These are phyloP conservation scores for Tetrahymena elliotti DNA, from an alignment of 73 alveolate species.

Conservation along the genomic window DNA sequence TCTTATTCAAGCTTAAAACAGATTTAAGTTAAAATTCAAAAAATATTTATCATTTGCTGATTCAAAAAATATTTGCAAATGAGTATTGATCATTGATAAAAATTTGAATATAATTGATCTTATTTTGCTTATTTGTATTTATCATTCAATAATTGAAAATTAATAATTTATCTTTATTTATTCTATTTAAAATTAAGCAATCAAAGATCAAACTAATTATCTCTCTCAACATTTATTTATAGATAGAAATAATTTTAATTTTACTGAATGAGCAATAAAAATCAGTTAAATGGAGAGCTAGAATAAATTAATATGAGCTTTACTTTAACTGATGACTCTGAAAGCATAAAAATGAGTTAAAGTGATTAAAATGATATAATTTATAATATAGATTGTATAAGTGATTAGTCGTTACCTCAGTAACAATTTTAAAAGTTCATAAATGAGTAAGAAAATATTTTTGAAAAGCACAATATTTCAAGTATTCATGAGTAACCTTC, in stretches of 20 bases:
- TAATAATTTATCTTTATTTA: neutral
- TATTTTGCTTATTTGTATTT: neutral
- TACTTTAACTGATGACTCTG: neutral
- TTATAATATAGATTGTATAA: neutral
- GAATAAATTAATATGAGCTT: neutral
- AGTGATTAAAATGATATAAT: neutral
- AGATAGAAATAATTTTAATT: too few relatives aligned
- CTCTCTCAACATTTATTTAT: neutral
- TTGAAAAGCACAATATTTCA: neutral
- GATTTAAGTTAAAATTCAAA: neutral
- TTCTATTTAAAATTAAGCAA: neutral
- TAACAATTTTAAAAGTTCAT: neutral
- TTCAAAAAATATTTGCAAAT: too few relatives aligned
- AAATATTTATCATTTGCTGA: neutral
- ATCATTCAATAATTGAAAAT: too few relatives aligned
- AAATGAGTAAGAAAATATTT: neutral
- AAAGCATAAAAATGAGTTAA: neutral
- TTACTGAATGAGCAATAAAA: neutral
- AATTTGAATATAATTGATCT: neutral
- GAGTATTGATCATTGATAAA: neutral
- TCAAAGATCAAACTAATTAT: too few relatives aligned
- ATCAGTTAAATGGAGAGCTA: neutral
- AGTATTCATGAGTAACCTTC: neutral
- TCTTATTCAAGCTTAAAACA: neutral
- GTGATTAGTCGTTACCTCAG: neutral